Percentiles rank a stretch among this genome's conserved stretches.
Evolutionary conservation across 257 asterid genomes (phyloP).

Genomic region (Petunia secreta): DNA sequence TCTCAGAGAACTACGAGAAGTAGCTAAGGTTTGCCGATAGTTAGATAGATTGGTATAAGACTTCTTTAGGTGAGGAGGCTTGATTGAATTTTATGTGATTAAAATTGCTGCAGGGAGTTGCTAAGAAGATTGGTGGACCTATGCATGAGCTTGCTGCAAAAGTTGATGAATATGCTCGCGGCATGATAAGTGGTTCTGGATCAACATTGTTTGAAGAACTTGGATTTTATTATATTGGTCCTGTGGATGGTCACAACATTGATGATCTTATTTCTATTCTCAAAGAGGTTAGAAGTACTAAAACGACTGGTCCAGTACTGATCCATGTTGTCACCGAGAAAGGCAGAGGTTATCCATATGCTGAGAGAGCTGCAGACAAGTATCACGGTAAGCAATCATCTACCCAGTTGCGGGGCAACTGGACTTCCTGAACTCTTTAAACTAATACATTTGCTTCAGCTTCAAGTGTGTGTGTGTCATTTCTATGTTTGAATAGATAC

Average conservation of each 20-base stretch:
- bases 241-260: slow-evolving; percentile 91
- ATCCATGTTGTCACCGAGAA: slow-evolving; percentile 95
- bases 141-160: slow-evolving; percentile 96
- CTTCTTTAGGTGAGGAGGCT: neutral
- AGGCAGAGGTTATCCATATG: slow-evolving; percentile 97
- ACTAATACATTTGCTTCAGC: neutral
- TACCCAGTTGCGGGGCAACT: neutral
- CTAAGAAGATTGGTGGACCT: slow-evolving; percentile 93
- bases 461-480: slow-evolving; percentile 1
- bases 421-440: slow-evolving; percentile 2
- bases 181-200: slow-evolving; percentile 91
- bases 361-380: slow-evolving; percentile 93
- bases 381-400: slow-evolving; percentile 66
- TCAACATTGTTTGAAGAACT: slow-evolving; percentile 92
- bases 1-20: slow-evolving; percentile 92
- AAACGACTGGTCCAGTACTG: slow-evolving; percentile 84
- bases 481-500: neutral
- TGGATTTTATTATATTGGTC: slow-evolving; percentile 93
- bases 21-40: slow-evolving; percentile 68
- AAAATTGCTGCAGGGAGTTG: slow-evolving; percentile 73
- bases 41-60: neutral
- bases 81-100: slow-evolving; percentile 23
- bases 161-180: slow-evolving; percentile 98
- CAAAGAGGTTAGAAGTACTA: slow-evolving; percentile 84
- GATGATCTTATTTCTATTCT: slow-evolving; percentile 85